Evolutionary conservation across 2,329 filamentous ascomycete genomes (phyloP).

Genomic region (Botryosphaeria dothidea): DNA sequence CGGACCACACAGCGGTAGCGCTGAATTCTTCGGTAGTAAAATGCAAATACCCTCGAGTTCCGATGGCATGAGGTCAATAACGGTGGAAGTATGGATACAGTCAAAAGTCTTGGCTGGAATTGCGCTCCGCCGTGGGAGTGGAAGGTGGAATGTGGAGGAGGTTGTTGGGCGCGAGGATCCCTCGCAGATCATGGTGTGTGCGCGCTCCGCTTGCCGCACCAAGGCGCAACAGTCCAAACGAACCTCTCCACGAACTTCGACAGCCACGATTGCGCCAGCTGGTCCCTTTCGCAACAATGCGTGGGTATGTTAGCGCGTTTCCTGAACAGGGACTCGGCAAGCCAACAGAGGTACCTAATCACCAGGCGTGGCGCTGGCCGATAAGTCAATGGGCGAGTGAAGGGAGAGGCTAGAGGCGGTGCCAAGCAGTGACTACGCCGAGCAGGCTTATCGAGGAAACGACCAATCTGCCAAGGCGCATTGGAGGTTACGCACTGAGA

Average conservation of each 20-base stretch:
- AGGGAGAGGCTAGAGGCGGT: neutral
- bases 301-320: neutral
- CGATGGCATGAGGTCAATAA: neutral
- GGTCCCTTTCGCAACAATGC: neutral
- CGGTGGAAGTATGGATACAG: no score
- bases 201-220: neutral
- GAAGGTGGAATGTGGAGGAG: neutral
- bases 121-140: slow-evolving; percentile 1
- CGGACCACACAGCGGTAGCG: no score
- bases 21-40: no score
- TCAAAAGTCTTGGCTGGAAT: neutral
- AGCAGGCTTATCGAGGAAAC: neutral
- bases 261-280: neutral
- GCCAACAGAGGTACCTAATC: neutral
- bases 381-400: neutral
- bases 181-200: slow-evolving; percentile 11
- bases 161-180: slow-evolving; percentile 2
- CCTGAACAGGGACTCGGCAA: neutral
- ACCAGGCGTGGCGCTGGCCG: neutral
- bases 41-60: neutral
- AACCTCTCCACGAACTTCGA: neutral
- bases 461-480: neutral
- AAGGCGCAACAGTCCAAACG: neutral
- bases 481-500: neutral
- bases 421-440: neutral